Base-by-base conservation (phyloP, 345 rosid genomes). In the Rhodomyrtus tomentosa region DNA sequence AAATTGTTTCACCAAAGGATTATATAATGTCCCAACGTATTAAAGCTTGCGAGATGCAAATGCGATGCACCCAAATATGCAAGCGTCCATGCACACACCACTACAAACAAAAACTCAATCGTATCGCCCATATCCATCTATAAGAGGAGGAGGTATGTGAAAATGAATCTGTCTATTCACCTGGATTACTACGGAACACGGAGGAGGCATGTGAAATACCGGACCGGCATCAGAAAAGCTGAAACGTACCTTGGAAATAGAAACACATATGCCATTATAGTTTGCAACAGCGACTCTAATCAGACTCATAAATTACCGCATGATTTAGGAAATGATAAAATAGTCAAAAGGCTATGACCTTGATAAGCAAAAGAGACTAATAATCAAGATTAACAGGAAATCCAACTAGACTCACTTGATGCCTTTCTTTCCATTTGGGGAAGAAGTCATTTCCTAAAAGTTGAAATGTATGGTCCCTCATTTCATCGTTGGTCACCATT, bases 351-450 rank as follows among this genome's bases (percentile, higher is more conserved):
- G 79, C 62, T 51, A 38, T 52, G 83, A 59, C 40, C 45, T 83
- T 50, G 80, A 52, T 29, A 81, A 55, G 42, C 83, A 9, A 27
- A 50, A 50, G 32, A 29, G 25, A 81, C n/a, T 42, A 29, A 53
- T 52, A 32, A 51, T 52, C 83, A 81, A 52, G 58, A 81, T 42
- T 53, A 45, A 54, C 5, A 22, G 56, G 73, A 82, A 15, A 56
- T 25, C 74, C 45, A 38, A 82, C 12, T 0, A 55, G 56, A 58
- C 42, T 93, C 85, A 94, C 97, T 88, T 91, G 95, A 81, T 94
- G 97, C 88, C 93, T 91, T 91, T 94, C 97, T 90, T 94, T 93
- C 95, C 97, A 94, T 88, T 84, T 93, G 32, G 93, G 94, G 86
- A 94, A 93, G 89, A 93, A 91, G 88, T 92, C 93, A 81, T 91